A percentile compares a stretch with the other conserved stretches of the same genome.
These are phyloP conservation scores for Moelleriella libera DNA, from an alignment of 2,329 filamentous ascomycete species.

Conservation along the genomic window DNA sequence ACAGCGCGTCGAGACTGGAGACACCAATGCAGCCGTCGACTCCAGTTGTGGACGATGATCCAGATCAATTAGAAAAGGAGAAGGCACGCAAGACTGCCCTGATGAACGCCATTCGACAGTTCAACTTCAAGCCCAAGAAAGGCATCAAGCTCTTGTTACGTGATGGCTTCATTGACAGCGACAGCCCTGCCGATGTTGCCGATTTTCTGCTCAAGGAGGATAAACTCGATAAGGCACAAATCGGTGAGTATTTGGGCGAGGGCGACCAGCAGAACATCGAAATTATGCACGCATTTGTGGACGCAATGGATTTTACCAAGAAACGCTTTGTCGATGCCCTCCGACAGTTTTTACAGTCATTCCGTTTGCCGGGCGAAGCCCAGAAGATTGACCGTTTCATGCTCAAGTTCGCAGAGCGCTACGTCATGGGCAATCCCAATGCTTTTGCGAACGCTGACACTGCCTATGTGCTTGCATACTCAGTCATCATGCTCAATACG, in stretches of 20 bases:
- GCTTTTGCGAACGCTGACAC: constrained; percentile 98
- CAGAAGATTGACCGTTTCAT: constrained; percentile 99
- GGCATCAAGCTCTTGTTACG: constrained; percentile 74
- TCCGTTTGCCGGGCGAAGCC: constrained; percentile 86
- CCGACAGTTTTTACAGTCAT: constrained; percentile 83
- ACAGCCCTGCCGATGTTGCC: constrained; percentile 70
- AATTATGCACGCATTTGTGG: constrained; percentile 97
- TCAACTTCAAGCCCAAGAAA: constrained; percentile 96
- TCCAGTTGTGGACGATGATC: constrained; percentile 71
- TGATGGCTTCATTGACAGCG: constrained; percentile 75
- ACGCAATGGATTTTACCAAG: constrained; percentile 84
- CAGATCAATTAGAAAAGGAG: constrained; percentile 83
- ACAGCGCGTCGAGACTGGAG: constrained; percentile 48
- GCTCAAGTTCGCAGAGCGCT: constrained; percentile 96
- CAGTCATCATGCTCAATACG: constrained; percentile 91
- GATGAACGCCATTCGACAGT: constrained; percentile 75
- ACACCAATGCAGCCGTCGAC: constrained; percentile 48
- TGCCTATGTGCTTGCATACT: constrained; percentile 90
- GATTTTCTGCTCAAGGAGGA: constrained; percentile 71
- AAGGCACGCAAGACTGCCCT: constrained; percentile 90
- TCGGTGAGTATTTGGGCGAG: constrained; percentile 90
- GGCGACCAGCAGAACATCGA: constrained; percentile 87
- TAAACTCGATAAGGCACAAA: constrained; percentile 74
- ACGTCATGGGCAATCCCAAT: constrained; percentile 88
- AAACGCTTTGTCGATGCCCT: constrained; percentile 87